Conservation (phyloP, 139 green algal species). For the Chlorella sp. region DNA sequence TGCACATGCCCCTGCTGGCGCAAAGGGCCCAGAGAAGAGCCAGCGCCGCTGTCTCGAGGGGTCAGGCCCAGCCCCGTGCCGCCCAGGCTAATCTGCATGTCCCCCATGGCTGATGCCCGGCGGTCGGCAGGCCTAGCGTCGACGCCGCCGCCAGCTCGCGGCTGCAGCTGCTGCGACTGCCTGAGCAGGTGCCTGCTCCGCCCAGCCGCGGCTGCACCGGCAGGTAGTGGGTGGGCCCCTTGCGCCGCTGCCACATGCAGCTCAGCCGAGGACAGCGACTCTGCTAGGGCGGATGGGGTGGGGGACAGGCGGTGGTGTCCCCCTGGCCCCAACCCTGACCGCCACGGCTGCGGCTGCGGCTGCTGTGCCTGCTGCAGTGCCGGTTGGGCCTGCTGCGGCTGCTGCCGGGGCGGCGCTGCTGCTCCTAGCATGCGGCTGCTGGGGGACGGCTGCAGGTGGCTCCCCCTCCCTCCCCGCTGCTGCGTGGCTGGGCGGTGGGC, state of each 20-base stretch:
- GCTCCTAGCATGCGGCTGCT: too few relatives aligned
- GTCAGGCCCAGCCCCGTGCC: neutral
- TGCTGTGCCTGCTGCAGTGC: neutral
- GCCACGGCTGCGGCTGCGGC: neutral
- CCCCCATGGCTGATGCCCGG: neutral
- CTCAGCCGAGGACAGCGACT: neutral
- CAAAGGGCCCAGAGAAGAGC: neutral
- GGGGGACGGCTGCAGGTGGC: too few relatives aligned
- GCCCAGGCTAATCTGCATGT: neutral
- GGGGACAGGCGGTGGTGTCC: conserved; percentile 4
- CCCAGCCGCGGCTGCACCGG: too few relatives aligned
- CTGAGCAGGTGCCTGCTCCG: too few relatives aligned
- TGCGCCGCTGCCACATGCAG: neutral
- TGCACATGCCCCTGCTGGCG: conserved; percentile 16
- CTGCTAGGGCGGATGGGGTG: neutral
- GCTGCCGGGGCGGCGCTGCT: too few relatives aligned
- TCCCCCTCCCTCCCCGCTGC: neutral
- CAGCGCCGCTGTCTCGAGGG: neutral
- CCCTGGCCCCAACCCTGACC: neutral
- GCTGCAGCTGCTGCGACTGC: neutral
- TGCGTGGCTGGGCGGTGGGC: conserved; percentile 5
- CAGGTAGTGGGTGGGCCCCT: too few relatives aligned
- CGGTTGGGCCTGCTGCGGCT: neutral
- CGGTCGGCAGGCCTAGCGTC: neutral
- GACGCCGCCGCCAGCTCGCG: neutral